phyloP scores from a whole-genome alignment of 2,329 filamentous ascomycete species.

The Pyrenochaeta sp. region DNA sequence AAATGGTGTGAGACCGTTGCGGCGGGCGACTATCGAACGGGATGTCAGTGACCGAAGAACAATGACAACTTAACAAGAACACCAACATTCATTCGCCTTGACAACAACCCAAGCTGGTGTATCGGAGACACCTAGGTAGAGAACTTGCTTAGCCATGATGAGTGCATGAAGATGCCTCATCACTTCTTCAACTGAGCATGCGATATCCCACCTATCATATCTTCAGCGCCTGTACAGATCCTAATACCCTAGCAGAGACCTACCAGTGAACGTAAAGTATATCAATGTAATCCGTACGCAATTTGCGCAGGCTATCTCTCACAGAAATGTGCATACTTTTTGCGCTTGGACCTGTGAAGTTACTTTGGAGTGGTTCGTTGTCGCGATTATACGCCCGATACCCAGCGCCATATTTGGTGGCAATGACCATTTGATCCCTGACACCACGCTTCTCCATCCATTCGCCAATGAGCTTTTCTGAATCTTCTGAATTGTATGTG shows the following conservation, averaged over 20 bases:
- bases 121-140: slow-evolving; percentile 56
- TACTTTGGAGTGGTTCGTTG: slow-evolving; percentile 26
- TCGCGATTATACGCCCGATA: slow-evolving; percentile 5
- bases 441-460: slow-evolving; percentile 51
- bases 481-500: slow-evolving; percentile 52
- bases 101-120: slow-evolving; percentile 52
- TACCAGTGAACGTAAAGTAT: slow-evolving; percentile 47
- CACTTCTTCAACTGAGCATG: slow-evolving; percentile 54
- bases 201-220: slow-evolving; percentile 46
- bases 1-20: slow-evolving; percentile 51
- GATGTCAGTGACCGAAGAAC: no score
- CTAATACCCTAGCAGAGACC: no score
- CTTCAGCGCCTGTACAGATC: no score
- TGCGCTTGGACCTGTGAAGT: slow-evolving; percentile 32
- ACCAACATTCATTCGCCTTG: slow-evolving; percentile 33
- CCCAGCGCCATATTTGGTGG: slow-evolving; percentile 46
- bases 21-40: slow-evolving; percentile 33
- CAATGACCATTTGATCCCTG: slow-evolving; percentile 53
- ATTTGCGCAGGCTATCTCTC: slow-evolving; percentile 25
- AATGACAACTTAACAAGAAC: no score
- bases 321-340: slow-evolving; percentile 35
- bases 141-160: slow-evolving; percentile 51
- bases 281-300: slow-evolving; percentile 72
- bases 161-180: slow-evolving; percentile 55
- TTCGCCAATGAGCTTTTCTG: slow-evolving; percentile 55